Base-by-base conservation (phyloP, 1,284 basidiomycete genomes). In the Ceratobasidium sp. region DNA sequence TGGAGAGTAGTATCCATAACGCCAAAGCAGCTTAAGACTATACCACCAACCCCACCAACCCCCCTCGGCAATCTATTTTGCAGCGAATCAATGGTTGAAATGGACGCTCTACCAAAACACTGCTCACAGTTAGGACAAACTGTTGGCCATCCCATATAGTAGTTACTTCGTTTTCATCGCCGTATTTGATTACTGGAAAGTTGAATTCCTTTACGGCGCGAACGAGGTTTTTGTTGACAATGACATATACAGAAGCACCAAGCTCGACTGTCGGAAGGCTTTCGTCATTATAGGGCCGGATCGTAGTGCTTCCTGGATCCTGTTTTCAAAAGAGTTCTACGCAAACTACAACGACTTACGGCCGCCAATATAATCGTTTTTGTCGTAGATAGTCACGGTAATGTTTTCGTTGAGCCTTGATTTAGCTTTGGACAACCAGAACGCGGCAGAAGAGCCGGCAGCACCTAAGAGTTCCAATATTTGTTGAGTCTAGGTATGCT, bases 211-310 rank as follows among this genome's bases (percentile, higher is more conserved):
- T 84, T 0, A 88, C 86, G 0, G 94, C 94, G 73, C 92, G 87
- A 87, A 90, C 89, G 60, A 96, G 78, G 79, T 96, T 95, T 79
- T 88, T 88, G 82, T 97, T 96, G 3, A 86, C 87, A 60, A 85
- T 79, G 3, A 96, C 91, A 79, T 97, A 98, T 74, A 98, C 92
- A 50, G 91, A 93, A 0, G 91, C 97, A 0, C 97, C 97, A 0
- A 97, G 84, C 77, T 87, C 75, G 43, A 95, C 81, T 1, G 91
- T 87, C 32, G 84, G 83, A 26, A 89, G 82, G 10, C 80, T 83
- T 1, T 81, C 78, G 77, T 97, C 87, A 72, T 86, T 84, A 79
- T 96, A 89, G 1, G 96, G 94, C 76, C 90, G 85, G 0, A 96
- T 89, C 9, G 86, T 84, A 6, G 89, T 94, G 79, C 88, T 91